Evolutionary conservation across 2,329 filamentous ascomycete species (phyloP), one percentile per base, ranked within the genome.

Genomic region (Epichloe sp.): DNA sequence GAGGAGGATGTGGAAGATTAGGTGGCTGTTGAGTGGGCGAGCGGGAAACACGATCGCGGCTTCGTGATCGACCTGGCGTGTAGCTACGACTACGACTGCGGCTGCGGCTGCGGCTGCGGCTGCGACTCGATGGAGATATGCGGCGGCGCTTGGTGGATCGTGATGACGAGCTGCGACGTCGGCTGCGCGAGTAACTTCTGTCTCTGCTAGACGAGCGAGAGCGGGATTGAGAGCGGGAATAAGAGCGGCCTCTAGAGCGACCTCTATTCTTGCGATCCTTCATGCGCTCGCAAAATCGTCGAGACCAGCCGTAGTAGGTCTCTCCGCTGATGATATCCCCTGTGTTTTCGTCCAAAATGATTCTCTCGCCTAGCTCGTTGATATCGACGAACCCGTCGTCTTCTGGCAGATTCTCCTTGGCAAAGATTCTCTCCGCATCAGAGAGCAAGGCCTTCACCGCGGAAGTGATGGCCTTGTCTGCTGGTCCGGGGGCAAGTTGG

Each of bases 271-370:
- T 67, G 38, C 77, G 72, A 48, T 73, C 69, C 66, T 84, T 88
- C 85, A 93, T 93, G 61, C 85, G 86, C 57, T 87, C 75, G 63
- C 87, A 94, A 58, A 95, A 93, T 1, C 73, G 72, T 40, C 79
- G 77, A 5, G 88, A 91, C 89, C 89, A 95, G 54, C 88, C 89
- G 62, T 94, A 94, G 64, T 94, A 94, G 1, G 85, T 87, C 55
- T 87, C 82, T 1, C 82, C 83, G 6, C 75, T 73, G 6, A 82
- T 63, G 2, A 83, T 68, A 3, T 85, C 79, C 0, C 82, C 82
- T 0, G 79, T 84, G n/a, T 79, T 69, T 57, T 83, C 79, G 58
- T 88, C 81, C 3, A 79, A 64, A 17, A 82, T 69, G 49, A 88
- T 71, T 15, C 76, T 68, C 62, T 93, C 84, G 11, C 88, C 88